Evolutionary conservation across 768 basidiomycete species (phyloP), one percentile per base, ranked within the genome.

Genomic region (Suillus hirtellus): DNA sequence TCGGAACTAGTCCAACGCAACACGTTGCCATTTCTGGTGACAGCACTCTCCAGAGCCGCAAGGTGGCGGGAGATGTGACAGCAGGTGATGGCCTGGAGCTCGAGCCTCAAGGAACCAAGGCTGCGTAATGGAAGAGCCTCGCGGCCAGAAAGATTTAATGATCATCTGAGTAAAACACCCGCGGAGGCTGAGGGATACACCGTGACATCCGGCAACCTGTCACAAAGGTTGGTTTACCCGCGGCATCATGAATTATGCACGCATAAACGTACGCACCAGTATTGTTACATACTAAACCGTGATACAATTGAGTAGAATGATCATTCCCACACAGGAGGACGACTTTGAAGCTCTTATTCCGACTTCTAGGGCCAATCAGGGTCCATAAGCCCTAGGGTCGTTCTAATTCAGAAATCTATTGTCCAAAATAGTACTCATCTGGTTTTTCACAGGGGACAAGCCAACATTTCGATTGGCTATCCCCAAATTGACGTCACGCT

Each of bases 121-220:
- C 21, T 38, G 37, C 21, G 37, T 38, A 11, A n/a, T 24, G 55
- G 37, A 14, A 38, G 21, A 40, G 38, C 55, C 55, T 27, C 17
- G 38, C 55, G 21, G 55, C 38, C 40, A 15, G 4, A 27, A 40
- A 40, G 56, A 58, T 27, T 58, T 27, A 42, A 58, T 58, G 56
- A 58, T 58, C 40, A 42, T 42, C 56, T 9, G 11, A 17, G 24
- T 19, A 31, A 58, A 58, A 12, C 40, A 42, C 17, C 56, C 56
- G 17, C 34, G 55, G 56, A 40, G 24, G 55, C 38, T 56, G 38
- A 15, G 40, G 38, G 24, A 58, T 42, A 58, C 10, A 11, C 24
- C 9, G 35, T 37, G 35, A 37, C 35, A 37, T 58, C 17, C 37
- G 42, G 31, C 10, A 27, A 11, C 55, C 38, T 40, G 31, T 19